A percentile compares a stretch with the other conserved stretches of the same genome.
phyloP scores from a whole-genome alignment of 441 rosid genomes.

The Macaranga tanarius region DNA sequence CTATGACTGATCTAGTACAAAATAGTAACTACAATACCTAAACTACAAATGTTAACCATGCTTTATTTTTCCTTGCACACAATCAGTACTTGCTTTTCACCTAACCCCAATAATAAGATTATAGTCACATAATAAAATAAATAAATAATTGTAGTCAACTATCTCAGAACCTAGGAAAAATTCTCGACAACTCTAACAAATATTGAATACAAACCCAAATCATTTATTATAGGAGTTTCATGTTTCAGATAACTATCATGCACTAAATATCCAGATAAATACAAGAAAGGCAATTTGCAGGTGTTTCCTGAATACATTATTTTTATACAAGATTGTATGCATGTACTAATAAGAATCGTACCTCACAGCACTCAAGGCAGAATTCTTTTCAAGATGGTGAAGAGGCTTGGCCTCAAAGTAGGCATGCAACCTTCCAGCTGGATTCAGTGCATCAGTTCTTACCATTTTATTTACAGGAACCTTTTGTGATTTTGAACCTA shows the following conservation, averaged over 20 bases:
- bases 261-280: background rate
- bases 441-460: conserved; percentile 82
- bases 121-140: too few species aligned
- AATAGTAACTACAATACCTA: too few species aligned
- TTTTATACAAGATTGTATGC: background rate
- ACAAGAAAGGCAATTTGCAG: conserved; percentile 2
- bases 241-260: background rate
- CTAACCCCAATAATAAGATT: too few species aligned
- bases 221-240: background rate
- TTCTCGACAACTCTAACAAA: too few species aligned
- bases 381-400: conserved; percentile 38
- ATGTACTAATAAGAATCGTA: conserved; percentile 25
- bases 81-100: too few species aligned
- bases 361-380: conserved; percentile 72
- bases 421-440: conserved; percentile 92
- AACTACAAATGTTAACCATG: too few species aligned
- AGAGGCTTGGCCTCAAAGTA: conserved; percentile 56
- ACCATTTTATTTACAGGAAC: conserved; percentile 86
- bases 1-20: too few species aligned
- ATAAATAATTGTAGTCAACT: too few species aligned
- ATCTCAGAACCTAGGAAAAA: too few species aligned
- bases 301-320: background rate
- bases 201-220: background rate
- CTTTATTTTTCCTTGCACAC: too few species aligned
- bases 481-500: conserved; percentile 68